Evolutionary conservation across 1,284 basidiomycete genomes (phyloP), one percentile per base, ranked within the genome.

Genomic region (Cryptococcus sp.): DNA sequence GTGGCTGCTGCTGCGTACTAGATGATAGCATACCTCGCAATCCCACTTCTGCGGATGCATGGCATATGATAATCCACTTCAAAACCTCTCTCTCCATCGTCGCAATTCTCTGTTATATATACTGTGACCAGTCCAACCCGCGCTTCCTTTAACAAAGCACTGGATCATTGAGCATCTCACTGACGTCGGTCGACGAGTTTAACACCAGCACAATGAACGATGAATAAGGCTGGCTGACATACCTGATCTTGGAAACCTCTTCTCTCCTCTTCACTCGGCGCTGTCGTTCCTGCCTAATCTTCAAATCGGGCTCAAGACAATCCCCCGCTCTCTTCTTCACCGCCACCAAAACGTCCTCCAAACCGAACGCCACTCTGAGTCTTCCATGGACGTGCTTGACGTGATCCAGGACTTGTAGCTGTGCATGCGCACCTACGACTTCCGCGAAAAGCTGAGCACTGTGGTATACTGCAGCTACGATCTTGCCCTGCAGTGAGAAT

Each of bases 1-100:
- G 88, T 93, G 59, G 82, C 88, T 40, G 72, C 75, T 39, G 78
- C 77, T 48, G 76, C 72, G 26, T 70, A 22, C 41, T 19, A n/a
- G 41, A 22, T 44, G 41, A n/a, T 44, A n/a, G 41, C 22, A 15
- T 8, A 44, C 15, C 29, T 19, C 26, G 15, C 29, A 17, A 17
- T 5, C 13, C n/a, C 26, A 6, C 8, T 6, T 34, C 13, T 34
- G 29, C 29, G 29, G 29, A 34, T 34, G 29, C 29, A 34, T 17
- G 45, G 22, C 45, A 46, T 49, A 34, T 38, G 47, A 49, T 49
- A 34, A 34, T 34, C 29, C 8, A 34, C 8, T 13, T 13, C 29
- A 34, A 34, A 13, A 34, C 13, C 8, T 34, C 29, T 34, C 29
- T 10, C 29, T 34, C 29, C 29, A 34, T 34, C 29, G 29, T 7